Percentiles rank a stretch among this genome's conserved stretches.
phyloP scores from a whole-genome alignment of 176 grass and related monocot species.

The Secale cereale region DNA sequence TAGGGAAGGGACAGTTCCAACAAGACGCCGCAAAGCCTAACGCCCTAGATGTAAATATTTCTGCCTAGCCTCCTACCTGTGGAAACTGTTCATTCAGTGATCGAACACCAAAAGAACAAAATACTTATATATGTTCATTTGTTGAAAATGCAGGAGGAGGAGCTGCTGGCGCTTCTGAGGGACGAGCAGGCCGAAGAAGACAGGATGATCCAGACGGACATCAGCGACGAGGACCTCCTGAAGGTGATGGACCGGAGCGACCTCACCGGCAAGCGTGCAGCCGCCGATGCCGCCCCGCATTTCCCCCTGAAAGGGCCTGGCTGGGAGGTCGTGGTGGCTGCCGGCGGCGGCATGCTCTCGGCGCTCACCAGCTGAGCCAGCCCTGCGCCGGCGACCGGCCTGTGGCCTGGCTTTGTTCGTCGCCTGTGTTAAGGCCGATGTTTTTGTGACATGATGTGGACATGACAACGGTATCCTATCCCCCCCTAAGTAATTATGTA shows the following conservation, averaged over 20 bases:
- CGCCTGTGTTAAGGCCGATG: background rate
- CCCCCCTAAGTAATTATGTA: conserved; percentile 10
- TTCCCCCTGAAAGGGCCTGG: conserved; percentile 79
- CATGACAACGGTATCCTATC: background rate
- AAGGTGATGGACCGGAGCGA: conserved; percentile 75
- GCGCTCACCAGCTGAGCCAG: conserved; percentile 57
- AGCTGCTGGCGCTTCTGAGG: conserved; percentile 75
- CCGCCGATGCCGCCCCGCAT: background rate
- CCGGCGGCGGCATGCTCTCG: conserved; percentile 61
- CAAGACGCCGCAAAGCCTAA: conserved; percentile 71
- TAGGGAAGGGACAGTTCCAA: conserved; percentile 86
- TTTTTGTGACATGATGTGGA: conserved; percentile 21
- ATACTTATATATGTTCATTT: background rate
- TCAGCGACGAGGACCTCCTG: conserved; percentile 62
- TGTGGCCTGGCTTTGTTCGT: background rate
- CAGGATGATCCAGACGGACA: conserved; percentile 76
- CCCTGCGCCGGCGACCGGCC: background rate
- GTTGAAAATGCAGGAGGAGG: conserved; percentile 42
- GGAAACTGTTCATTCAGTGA: background rate
- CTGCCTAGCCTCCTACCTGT: no score
- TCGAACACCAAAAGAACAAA: background rate
- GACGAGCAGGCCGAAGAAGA: conserved; percentile 73
- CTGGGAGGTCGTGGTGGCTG: conserved; percentile 83
- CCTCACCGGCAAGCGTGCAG: conserved; percentile 16
- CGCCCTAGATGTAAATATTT: conserved; percentile 44